Conservation (phyloP, 1,284 basidiomycete species). For the Neonothopanus nambi region DNA sequence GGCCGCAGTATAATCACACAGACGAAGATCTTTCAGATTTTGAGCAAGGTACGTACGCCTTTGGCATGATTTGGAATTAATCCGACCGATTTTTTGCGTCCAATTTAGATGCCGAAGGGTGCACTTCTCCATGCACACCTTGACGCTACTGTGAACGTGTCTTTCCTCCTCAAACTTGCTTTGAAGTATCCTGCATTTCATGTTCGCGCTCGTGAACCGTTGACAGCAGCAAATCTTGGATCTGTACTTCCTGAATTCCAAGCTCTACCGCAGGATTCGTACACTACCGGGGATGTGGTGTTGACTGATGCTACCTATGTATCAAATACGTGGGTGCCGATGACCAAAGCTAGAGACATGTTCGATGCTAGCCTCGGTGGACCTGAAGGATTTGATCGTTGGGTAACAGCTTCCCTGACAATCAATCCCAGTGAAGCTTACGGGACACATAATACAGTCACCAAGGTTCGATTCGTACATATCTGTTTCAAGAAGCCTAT, state of each 20-base stretch:
- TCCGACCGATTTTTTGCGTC: constrained; percentile 1
- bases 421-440: constrained; percentile 73
- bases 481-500: neutral
- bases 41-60: constrained; percentile 48
- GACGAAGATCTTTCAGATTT: constrained; percentile 58
- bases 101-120: constrained; percentile 80
- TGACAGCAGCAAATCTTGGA: constrained; percentile 41
- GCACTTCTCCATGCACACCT: constrained; percentile 70
- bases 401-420: constrained; percentile 57
- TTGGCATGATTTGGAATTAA: neutral
- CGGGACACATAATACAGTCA: constrained; percentile 64
- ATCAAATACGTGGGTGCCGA: constrained; percentile 49
- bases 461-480: constrained; percentile 44
- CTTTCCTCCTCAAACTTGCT: constrained; percentile 51
- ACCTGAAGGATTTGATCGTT: constrained; percentile 63
- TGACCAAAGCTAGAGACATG: constrained; percentile 50
- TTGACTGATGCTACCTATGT: constrained; percentile 48
- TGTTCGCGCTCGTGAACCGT: constrained; percentile 41
- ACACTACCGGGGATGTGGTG: constrained; percentile 29
- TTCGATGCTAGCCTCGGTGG: constrained; percentile 58
- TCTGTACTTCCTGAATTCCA: constrained; percentile 50
- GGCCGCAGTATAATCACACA: constrained; percentile 57
- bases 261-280: constrained; percentile 39
- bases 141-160: constrained; percentile 63
- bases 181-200: constrained; percentile 59